phyloP scores from a whole-genome alignment of 1,284 basidiomycete species.

The Meripilus lineatus region DNA sequence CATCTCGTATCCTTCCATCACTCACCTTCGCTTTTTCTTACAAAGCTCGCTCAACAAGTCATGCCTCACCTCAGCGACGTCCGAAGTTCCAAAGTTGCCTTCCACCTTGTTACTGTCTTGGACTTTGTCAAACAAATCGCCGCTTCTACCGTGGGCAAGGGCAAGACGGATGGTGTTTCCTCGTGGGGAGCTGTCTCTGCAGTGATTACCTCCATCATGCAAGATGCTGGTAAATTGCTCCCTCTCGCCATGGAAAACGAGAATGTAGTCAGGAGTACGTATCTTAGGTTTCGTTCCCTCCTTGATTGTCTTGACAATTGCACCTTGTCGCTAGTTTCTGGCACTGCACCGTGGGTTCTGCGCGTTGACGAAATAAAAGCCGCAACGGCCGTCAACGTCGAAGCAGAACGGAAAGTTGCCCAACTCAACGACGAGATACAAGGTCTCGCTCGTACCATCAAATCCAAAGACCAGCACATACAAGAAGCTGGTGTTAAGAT shows the following conservation, averaged over 20 bases:
- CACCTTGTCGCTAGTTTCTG: constrained; percentile 48
- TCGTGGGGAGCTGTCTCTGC: constrained; percentile 77
- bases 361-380: constrained; percentile 88
- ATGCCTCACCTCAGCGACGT: constrained; percentile 77
- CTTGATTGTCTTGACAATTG: neutral
- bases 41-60: constrained; percentile 80
- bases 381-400: constrained; percentile 79
- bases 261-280: constrained; percentile 74
- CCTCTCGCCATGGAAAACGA: constrained; percentile 72
- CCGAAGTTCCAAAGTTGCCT: constrained; percentile 68
- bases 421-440: constrained; percentile 88
- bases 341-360: constrained; percentile 81
- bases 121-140: constrained; percentile 71
- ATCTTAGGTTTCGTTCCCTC: neutral
- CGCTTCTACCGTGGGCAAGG: constrained; percentile 65
- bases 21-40: neutral
- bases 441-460: constrained; percentile 79
- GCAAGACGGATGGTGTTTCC: constrained; percentile 54
- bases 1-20: neutral
- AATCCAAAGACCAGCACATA: constrained; percentile 81
- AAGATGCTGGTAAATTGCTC: constrained; percentile 67
- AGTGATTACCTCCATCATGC: constrained; percentile 63
- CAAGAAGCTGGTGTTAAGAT: constrained; percentile 92
- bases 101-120: constrained; percentile 71
- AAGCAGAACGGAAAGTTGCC: constrained; percentile 84